Evolutionary conservation across 164 flowering plant genomes (phyloP), one percentile per base, ranked within the genome.

Genomic region (Annona squamosa): DNA sequence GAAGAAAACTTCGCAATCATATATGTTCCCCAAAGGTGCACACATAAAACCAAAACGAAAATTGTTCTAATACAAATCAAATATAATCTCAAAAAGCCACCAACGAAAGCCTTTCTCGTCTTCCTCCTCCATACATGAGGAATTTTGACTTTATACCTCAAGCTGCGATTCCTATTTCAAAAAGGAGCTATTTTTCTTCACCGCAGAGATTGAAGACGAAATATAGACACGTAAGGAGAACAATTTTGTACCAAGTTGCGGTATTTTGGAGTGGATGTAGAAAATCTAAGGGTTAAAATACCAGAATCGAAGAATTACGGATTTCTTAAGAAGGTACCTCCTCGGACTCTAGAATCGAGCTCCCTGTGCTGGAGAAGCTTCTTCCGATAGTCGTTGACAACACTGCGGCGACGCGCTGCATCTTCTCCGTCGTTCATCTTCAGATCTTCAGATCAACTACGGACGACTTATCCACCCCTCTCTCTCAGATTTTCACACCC

Each of bases 281-380:
- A 52, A 52, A 10, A 52, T 52, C 3, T 9, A 7, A 16, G 59
- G 59, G 16, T 7, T 52, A 10, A 52, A 52, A 0, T 52, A 5
- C 59, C 17, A 52, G 59, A 7, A 52, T 9, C 16, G 13, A 1
- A 3, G 13, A 52, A 52, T 52, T 9, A 7, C 3, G 59, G 16
- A 9, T 52, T 48, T 52, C 13, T 52, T 52, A 52, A 9, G 63
- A 48, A 52, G 43, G 13, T 16, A 94, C 98, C 92, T 71, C 79
- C 46, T 73, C 90, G 85, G 4, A 86, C 91, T 57, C 89, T 79
- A 66, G 93, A 85, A 7, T 92, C 95, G 61, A 88, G 85, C 71
- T 91, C 92, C 67, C 87, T 90, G 65, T 88, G 91, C 57, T 83
- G 90, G 4, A 94, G 88, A 41, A 90, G 87, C 83, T 94, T 94